Evolutionary conservation across 1,284 basidiomycete genomes (phyloP), one percentile per base, ranked within the genome.

Genomic region (Peniophora sp.): DNA sequence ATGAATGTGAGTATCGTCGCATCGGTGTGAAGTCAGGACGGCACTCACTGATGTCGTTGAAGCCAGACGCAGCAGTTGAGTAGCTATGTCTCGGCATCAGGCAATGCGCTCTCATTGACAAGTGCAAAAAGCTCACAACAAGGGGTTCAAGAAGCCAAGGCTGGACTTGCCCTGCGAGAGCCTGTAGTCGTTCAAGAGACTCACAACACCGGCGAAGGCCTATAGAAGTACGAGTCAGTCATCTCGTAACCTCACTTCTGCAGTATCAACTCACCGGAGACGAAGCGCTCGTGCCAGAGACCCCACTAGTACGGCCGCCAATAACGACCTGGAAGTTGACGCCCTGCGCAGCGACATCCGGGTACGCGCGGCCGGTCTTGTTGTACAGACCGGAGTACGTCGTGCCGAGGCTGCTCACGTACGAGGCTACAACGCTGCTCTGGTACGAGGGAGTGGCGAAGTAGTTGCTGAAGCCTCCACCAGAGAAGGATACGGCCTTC

Each of bases 391-490:
- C 66, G 20, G 59, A 48, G 52, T 65, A 64, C 24, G 62, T 58
- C 43, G 44, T 52, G 10, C 62, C 64, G 17, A 68, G 54, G 12
- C 53, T 55, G 11, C 43, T 51, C 24, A 71, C 47, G 58, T 69
- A 78, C n/a, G 58, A 52, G 1, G 55, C 34, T 15, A 76, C 71
- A 6, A 62, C 66, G 3, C 53, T 24, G 20, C 55, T 27, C 60
- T 77, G 76, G 59, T 70, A 79, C 3, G 49, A 53, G 1, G 74
- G 71, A 0, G 51, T 49, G 17, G 59, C 53, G 59, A 75, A 79
- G 58, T 69, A 64, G 58, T 72, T 67, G 35, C 69, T 72, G 63
- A 77, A 78, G 14, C 75, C 75, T 39, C 71, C 73, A 15, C 69
- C 68, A 12, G 66, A 71, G 64, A 69, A 71, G 39, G 61, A 61